Base-by-base conservation (phyloP, 2,329 filamentous ascomycete species). In the Verticillium nubilum region DNA sequence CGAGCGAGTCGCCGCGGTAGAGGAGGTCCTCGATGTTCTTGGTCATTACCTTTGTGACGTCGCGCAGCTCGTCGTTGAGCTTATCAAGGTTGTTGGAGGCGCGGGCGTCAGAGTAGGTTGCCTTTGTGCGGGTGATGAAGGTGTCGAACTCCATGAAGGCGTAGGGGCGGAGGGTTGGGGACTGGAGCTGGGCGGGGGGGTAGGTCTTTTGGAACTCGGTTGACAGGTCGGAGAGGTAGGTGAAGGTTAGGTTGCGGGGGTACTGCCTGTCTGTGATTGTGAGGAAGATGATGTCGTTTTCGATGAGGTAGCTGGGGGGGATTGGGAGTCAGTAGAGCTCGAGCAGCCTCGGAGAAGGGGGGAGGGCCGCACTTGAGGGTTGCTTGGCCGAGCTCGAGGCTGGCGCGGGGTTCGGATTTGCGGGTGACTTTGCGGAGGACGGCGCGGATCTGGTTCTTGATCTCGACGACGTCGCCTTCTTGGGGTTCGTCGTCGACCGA, bases 21-120 rank as follows among this genome's bases (percentile, higher is more conserved):
- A 99, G 80, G 70, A 99, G 78, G 74, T 99, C 95, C 80, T 99
- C 95, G 67, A 99, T 98, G 75, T 99, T 99, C 85, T 98, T 98
- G 59, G 93, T 98, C 96, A 99, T 99, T 71, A 99, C 93, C 78
- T 97, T 93, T 1, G 95, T 98, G 59, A 99, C 96, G 76, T 98
- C 95, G 73, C 93, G 89, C 65, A 99, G 85, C 82, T 99, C 96
- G 71, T 97, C 92, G 72, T 99, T 98, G 65, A 99, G 81, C 77
- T 94, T 92, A 75, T 96, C 92, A 60, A 99, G 85, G 76, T 98
- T 98, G 76, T 93, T 90, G 15, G 91, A 86, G 17, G 95, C 95
- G 65, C 95, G 88, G 58, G 90, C 87, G 74, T 99, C 95, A 68
- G 95, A 91, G 76, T 99, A 99, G 28, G 93, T 92, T 68, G 92